Evolutionary conservation across 257 asterid species (phyloP), one percentile per base, ranked within the genome.

Genomic region (Echites panduratus): DNA sequence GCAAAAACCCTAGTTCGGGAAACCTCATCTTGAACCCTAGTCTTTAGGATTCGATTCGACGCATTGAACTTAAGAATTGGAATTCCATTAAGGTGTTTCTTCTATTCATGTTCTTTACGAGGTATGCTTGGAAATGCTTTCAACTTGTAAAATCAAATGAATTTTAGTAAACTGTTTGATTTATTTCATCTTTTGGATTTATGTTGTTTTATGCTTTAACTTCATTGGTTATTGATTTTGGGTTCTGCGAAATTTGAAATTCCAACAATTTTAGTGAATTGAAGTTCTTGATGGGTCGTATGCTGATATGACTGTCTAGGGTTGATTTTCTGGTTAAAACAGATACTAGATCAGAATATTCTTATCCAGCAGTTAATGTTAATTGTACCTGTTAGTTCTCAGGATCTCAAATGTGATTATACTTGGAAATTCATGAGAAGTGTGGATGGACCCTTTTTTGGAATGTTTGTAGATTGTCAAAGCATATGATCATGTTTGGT

Each of bases 1-100:
- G 76, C 66, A 71, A 77, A 80, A 83, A 83, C 87, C 87, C 87
- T 83, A 83, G 82, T 67, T 79, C 68, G 68, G 58, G 14, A 73
- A 82, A 67, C 83, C 77, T 73, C 77, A 50, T 68, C 73, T 68
- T 68, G 78, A 68, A 73, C 78, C 77, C 77, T 76, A 64, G 75
- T 53, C 43, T 45, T 66, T 62, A 22, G 76, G 32, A 45, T 68
- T 69, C 58, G 65, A 38, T 71, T 77, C 35, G 13, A 69, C 47
- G 41, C 38, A 22, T 68, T 72, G 72, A 65, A 56, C 76, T 70
- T 48, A 14, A 75, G 71, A 65, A 65, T 72, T 74, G 63, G 53
- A 67, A 49, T 69, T 69, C 78, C 81, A 72, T 70, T 72, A 59
- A 49, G 59, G 66, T 69, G 47, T 11, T 20, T 41, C 7, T 48